A percentile compares a stretch with the other conserved stretches of the same genome.
phyloP scores from a whole-genome alignment of 495 filamentous ascomycete species.

The Hypoxylon intermedium region DNA sequence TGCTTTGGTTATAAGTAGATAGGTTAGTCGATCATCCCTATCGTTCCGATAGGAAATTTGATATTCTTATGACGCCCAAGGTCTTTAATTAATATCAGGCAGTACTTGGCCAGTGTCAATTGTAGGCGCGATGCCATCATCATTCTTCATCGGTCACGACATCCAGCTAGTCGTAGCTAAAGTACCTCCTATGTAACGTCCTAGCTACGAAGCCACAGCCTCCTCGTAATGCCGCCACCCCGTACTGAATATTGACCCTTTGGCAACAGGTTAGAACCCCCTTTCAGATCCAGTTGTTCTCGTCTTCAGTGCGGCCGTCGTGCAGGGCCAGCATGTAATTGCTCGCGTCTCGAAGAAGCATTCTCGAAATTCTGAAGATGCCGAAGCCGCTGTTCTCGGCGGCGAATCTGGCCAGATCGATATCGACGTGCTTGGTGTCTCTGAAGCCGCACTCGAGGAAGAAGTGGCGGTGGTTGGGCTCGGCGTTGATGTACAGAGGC shows the following conservation, averaged over 20 bases:
- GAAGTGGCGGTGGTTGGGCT: constrained; percentile 21
- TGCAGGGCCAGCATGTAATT: no score
- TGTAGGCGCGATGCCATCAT: no score
- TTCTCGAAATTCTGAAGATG: constrained; percentile 15
- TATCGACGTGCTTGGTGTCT: constrained; percentile 6
- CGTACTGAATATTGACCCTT: no score
- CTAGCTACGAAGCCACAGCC: no score
- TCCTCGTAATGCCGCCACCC: no score
- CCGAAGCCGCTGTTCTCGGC: constrained; percentile 20
- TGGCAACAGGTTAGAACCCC: no score
- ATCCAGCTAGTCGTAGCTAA: no score
- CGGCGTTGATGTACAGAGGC: constrained; percentile 1
- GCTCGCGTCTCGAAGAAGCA: not conserved
- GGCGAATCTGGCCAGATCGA: constrained; percentile 20
- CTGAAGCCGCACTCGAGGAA: constrained; percentile 12
- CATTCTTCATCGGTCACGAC: no score
- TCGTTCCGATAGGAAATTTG: not conserved
- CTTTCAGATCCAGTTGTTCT: not conserved
- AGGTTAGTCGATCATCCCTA: not conserved
- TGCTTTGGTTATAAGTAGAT: not conserved
- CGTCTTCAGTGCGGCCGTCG: not conserved
- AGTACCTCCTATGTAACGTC: no score
- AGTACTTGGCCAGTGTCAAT: not conserved
- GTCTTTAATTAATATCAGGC: not conserved
- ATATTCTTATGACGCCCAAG: not conserved